Conservation (phyloP, 1,139 yeast species). For the Scheffersomyces segobiensis region DNA sequence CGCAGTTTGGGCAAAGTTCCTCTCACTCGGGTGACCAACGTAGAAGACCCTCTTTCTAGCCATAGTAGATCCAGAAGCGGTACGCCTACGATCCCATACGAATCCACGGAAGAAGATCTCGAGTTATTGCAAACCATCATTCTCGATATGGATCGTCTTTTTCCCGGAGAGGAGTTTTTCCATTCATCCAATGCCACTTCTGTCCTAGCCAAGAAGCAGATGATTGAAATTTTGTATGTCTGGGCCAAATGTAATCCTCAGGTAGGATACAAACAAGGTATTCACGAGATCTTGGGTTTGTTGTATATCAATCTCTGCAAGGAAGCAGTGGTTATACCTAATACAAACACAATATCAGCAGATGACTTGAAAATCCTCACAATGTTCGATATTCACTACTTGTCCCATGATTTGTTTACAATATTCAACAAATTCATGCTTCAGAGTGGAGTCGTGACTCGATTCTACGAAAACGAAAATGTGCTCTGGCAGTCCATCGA, state of each 20-base stretch:
- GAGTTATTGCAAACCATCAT: constrained; percentile 49
- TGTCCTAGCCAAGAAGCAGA: constrained; percentile 34
- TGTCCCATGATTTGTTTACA: constrained; percentile 49
- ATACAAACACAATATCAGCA: constrained; percentile 30
- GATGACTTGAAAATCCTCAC: constrained; percentile 38
- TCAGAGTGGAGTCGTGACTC: constrained; percentile 36
- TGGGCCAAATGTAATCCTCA: constrained; percentile 55
- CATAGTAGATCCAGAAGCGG: constrained; percentile 6
- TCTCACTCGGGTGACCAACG: constrained; percentile 1
- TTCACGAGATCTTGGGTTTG: constrained; percentile 67
- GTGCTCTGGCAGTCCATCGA: constrained; percentile 46
- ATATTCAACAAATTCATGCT: constrained; percentile 46
- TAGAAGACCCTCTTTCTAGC: constrained; percentile 7
- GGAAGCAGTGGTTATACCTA: constrained; percentile 41
- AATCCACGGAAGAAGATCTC: constrained; percentile 9
- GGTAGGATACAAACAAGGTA: constrained; percentile 68
- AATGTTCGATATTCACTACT: constrained; percentile 38
- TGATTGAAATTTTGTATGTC: constrained; percentile 54
- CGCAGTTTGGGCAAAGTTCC: background rate
- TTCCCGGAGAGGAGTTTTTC: constrained; percentile 60
- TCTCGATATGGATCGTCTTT: constrained; percentile 61
- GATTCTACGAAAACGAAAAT: constrained; percentile 45
- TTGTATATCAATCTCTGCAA: constrained; percentile 50
- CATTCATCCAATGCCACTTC: constrained; percentile 22
- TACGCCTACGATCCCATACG: constrained; percentile 1